Conservation (phyloP, 106 monocot genomes). For the Vanilla planifolia region DNA sequence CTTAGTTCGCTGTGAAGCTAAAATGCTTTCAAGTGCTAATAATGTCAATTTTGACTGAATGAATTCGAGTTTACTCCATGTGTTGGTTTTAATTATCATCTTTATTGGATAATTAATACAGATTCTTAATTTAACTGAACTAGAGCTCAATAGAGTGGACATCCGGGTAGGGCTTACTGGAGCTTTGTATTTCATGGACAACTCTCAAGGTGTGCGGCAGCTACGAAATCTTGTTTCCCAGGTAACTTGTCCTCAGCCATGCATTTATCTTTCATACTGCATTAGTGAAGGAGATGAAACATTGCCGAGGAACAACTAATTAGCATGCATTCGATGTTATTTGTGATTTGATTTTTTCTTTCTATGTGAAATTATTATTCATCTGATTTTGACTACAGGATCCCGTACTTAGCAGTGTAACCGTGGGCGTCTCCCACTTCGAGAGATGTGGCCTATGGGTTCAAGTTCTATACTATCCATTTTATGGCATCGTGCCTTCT, state of each 20-base stretch:
- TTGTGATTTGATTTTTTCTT: no score
- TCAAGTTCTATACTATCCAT: slow-evolving; percentile 95
- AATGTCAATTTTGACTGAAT: background rate
- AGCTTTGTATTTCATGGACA: slow-evolving; percentile 90
- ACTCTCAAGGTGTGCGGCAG: slow-evolving; percentile 81
- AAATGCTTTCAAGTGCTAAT: background rate
- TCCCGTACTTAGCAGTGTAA: slow-evolving; percentile 90
- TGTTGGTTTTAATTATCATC: background rate
- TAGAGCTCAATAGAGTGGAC: slow-evolving; percentile 94
- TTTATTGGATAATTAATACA: slow-evolving; percentile 19
- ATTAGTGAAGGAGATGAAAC: no score
- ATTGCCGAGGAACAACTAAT: background rate
- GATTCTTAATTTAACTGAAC: slow-evolving; percentile 96
- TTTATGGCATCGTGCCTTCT: slow-evolving; percentile 49
- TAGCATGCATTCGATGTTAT: background rate
- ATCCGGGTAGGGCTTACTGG: slow-evolving; percentile 87
- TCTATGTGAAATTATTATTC: background rate
- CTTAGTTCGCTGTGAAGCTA: background rate
- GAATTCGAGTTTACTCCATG: background rate
- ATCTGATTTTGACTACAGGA: slow-evolving; percentile 38
- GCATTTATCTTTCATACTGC: no score
- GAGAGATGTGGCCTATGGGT: slow-evolving; percentile 99
- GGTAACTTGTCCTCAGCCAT: slow-evolving; percentile 21
- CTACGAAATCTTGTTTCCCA: slow-evolving; percentile 94
- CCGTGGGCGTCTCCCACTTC: slow-evolving; percentile 93